These are phyloP conservation scores for Truncatella angustata DNA, from an alignment of 2,329 filamentous ascomycete species.

Conservation along the genomic window DNA sequence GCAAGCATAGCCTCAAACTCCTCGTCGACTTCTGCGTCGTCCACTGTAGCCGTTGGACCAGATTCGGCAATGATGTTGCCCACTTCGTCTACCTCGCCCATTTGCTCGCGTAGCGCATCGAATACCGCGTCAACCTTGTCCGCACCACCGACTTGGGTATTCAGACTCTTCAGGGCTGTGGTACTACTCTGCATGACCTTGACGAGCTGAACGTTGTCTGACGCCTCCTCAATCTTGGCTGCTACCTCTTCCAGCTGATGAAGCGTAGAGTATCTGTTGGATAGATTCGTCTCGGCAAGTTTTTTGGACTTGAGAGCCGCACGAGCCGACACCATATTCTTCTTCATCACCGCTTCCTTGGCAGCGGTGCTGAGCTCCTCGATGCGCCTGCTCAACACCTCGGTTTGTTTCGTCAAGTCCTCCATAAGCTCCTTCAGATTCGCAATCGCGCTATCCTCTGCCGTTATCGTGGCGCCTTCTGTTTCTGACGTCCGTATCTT, in stretches of 20 bases:
- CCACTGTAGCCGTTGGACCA: constrained; percentile 50
- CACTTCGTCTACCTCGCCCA: constrained; percentile 80
- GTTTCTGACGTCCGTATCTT: constrained; percentile 62
- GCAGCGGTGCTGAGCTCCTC: constrained; percentile 64
- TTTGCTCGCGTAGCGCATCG: constrained; percentile 74
- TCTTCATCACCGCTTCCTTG: constrained; percentile 66
- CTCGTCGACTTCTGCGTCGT: constrained; percentile 83
- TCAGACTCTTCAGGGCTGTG: constrained; percentile 68
- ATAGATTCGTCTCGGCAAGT: constrained; percentile 70
- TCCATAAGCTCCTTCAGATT: constrained; percentile 77
- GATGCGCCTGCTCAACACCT: constrained; percentile 64
- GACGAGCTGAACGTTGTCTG: constrained; percentile 80
- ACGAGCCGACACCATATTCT: constrained; percentile 73
- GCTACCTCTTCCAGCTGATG: constrained; percentile 82
- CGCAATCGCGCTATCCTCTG: constrained; percentile 79
- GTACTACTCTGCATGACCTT: constrained; percentile 78
- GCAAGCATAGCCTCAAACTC: constrained; percentile 76
- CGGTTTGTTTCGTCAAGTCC: constrained; percentile 71
- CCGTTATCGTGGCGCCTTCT: constrained; percentile 53
- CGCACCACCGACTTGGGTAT: constrained; percentile 73
- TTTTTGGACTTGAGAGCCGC: constrained; percentile 82
- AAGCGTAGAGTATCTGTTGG: constrained; percentile 70
- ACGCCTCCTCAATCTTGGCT: constrained; percentile 79
- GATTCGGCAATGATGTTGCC: constrained; percentile 71
- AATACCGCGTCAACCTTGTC: constrained; percentile 75